Base-by-base conservation (phyloP, 306 rosid species). In the Acacia melanoxylon region DNA sequence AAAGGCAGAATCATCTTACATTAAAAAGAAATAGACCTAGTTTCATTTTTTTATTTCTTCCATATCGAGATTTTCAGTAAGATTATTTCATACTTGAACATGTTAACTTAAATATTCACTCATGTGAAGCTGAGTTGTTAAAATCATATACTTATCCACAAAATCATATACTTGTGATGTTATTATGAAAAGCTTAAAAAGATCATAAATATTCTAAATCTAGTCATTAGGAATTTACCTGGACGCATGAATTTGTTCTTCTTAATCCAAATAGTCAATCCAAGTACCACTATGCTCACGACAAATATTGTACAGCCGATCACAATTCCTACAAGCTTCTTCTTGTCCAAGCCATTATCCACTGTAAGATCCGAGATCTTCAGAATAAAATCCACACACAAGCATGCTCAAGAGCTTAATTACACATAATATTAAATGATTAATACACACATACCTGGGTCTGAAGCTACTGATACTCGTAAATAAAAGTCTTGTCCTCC, bases 401-500 rank as follows among this genome's bases (percentile, higher is more conserved):
- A 35, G 33, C 68, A 48, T 27, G 63, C 35, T 27, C 37, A 10
- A 46, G 56, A 20, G 31, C n/a, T 31, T 44, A 3, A 25, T 61
- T 27, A 61, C 13, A 27, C 68, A 61, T 9, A 59, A 24, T 20
- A 59, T 51, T 56, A 17, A 41, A 80, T 52, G 66, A 61, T 7
- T 62, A 27, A 42, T 58, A 82, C 81, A 37, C 45, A 82, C 54
- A 61, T 25, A 61, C 68, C 68, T 25, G 4, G 68, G 17, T 27
- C 68, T 24, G 37, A 24, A 22, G 17, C 31, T 69, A 33, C 10
- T 31, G 54, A 16, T 4, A n/a, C 19, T 68, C 78, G 16, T 8
- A 82, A 16, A 59, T 76, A 69, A 20, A 82, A 58, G 52, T 58
- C 81, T 59, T 82, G 81, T 35, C 85, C 81, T 49, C 81, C 81